phyloP scores from a whole-genome alignment of 1,284 basidiomycete species.

The Cryptococcus maquisensis region DNA sequence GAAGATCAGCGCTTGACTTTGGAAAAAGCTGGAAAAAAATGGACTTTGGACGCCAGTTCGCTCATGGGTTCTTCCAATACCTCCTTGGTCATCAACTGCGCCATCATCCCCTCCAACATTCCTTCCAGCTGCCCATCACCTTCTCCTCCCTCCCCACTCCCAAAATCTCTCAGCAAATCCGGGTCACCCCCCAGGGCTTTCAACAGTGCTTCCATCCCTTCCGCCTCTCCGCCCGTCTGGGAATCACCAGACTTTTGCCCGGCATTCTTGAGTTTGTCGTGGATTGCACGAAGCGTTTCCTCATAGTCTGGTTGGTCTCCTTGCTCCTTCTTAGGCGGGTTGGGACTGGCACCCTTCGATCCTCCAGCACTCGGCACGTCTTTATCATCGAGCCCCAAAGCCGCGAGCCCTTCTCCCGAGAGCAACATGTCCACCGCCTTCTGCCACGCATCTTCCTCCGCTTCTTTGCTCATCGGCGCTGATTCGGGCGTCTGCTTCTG shows the following conservation, averaged over 20 bases:
- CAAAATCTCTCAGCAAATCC: conserved; percentile 54
- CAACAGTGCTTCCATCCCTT: conserved; percentile 27
- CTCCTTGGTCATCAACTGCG: conserved; percentile 88
- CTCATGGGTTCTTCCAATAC: conserved; percentile 87
- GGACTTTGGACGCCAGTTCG: conserved; percentile 78
- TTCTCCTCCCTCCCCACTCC: conserved; percentile 54
- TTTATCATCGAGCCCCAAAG: conserved; percentile 48
- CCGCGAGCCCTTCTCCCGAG: conserved; percentile 61
- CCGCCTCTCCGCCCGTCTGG: conserved; percentile 12
- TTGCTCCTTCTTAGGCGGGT: conserved; percentile 10
- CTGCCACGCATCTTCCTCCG: conserved; percentile 54
- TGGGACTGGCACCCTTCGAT: conserved; percentile 1
- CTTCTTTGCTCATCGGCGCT: conserved; percentile 24
- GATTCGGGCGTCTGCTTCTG: neutral
- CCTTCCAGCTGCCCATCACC: conserved; percentile 59
- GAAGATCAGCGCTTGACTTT: neutral
- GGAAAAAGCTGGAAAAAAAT: conserved; percentile 14
- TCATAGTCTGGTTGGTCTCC: conserved; percentile 56
- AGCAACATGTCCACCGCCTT: conserved; percentile 74
- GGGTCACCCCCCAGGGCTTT: conserved; percentile 50
- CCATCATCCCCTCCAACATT: conserved; percentile 87
- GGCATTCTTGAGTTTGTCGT: conserved; percentile 68
- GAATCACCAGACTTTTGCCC: conserved; percentile 34
- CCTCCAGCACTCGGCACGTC: conserved; percentile 1
- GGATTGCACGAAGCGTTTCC: conserved; percentile 68